Evolutionary conservation across 495 filamentous ascomycete species (phyloP), one percentile per base, ranked within the genome.

Genomic region (Penicillium taxi): DNA sequence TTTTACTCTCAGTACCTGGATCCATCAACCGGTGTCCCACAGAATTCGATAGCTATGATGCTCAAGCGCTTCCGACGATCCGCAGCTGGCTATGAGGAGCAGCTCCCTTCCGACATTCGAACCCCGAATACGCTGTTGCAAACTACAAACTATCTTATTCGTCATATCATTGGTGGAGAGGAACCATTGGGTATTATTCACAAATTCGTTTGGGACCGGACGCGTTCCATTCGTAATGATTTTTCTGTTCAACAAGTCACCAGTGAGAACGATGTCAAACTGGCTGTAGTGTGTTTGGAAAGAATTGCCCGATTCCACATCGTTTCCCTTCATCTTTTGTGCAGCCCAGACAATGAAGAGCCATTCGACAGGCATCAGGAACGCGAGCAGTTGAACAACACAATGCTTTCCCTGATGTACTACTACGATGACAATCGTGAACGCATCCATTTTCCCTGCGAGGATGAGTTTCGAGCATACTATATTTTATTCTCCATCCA

Each of bases 171-270:
- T 25, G 70, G 71, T 30, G 69, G 77, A 4, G 64, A 77, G 13
- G 70, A 79, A 36, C 66, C 75, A 23, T 67, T 95, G 5, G 72
- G 77, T 0, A 53, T 72, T 3, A 74, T 84, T 25, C 88, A 96
- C 55, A 81, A 81, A 49, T 96, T 91, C 43, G 73, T 96, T 12
- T 95, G 93, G 86, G 90, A 96, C 57, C 77, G 93, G 14, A 94
- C 90, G 14, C 70, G 93, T 39, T 86, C 84, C 5, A 82, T 99
- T 39, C 78, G 93, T 19, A 90, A 91, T 44, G 93, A 99, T 55
- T 93, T 96, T 47, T 89, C 87, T 1, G 85, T 94, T 34, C 87
- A 95, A 48, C 79, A 84, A 46, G 67, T 87, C 21, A 78, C 78
- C 0, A 74, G 78, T 6, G 72, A 80, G 31, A 69, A 76, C 24